Conservation (phyloP, 1,139 yeast species). For the Groenewaldozyma auringiensis region DNA sequence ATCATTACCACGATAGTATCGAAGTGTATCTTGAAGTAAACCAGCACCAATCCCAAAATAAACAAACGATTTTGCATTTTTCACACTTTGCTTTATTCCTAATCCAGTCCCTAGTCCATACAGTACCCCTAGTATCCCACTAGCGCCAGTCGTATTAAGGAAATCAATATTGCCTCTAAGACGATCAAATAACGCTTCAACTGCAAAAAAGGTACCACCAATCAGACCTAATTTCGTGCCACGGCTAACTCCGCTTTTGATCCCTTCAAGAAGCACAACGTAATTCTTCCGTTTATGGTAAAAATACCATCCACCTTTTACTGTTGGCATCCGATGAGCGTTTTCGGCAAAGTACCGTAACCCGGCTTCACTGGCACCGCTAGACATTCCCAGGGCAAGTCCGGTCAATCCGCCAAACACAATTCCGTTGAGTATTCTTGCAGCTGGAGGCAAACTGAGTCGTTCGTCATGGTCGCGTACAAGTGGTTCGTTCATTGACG, state of each 20-base stretch:
- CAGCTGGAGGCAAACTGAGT: conserved; percentile 35
- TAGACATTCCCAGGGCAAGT: conserved; percentile 51
- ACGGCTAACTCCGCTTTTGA: neutral
- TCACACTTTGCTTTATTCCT: conserved; percentile 41
- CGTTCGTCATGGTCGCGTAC: conserved; percentile 22
- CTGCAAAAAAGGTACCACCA: conserved; percentile 46
- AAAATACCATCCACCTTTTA: conserved; percentile 83
- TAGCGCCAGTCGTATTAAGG: conserved; percentile 51
- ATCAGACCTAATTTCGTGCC: conserved; percentile 34
- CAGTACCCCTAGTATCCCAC: conserved; percentile 43
- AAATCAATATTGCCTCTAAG: conserved; percentile 52
- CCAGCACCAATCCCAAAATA: conserved; percentile 55
- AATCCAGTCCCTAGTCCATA: conserved; percentile 42
- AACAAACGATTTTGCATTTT: conserved; percentile 47
- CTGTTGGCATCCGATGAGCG: conserved; percentile 70
- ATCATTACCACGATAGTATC: conserved; percentile 50
- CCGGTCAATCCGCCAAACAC: conserved; percentile 42
- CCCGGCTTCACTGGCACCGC: conserved; percentile 52
- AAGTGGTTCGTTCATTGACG: neutral
- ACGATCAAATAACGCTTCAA: conserved; percentile 56
- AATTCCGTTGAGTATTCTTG: conserved; percentile 35
- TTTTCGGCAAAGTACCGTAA: conserved; percentile 67
- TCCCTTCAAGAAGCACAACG: conserved; percentile 46
- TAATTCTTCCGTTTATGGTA: conserved; percentile 81
- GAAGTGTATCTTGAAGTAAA: conserved; percentile 53